A percentile compares a stretch with the other conserved stretches of the same genome.
Conservation (phyloP, 2,329 filamentous ascomycete genomes). For the Microcyclospora tardicrescens region DNA sequence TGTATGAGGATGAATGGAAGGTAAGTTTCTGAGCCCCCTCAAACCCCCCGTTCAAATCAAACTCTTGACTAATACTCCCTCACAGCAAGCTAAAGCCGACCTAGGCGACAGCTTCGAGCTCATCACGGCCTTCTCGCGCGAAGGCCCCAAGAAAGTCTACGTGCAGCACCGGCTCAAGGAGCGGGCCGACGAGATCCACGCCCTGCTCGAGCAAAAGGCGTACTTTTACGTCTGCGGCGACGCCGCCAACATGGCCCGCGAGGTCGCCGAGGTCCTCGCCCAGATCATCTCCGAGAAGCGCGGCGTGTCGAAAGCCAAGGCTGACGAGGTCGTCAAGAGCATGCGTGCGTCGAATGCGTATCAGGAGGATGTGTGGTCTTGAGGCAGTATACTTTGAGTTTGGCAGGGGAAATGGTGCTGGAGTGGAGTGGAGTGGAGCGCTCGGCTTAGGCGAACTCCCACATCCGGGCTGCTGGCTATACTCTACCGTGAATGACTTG, state of each 20-base stretch:
- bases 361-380: conserved; percentile 69
- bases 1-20: conserved; percentile 86
- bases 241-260: conserved; percentile 62
- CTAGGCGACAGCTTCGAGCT: conserved; percentile 84
- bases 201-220: conserved; percentile 71
- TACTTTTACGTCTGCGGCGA: conserved; percentile 99
- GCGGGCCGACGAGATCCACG: conserved; percentile 69
- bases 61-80: neutral
- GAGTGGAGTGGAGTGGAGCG: no score
- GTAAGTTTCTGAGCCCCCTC: no score
- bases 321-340: conserved; percentile 89
- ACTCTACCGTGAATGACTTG: no score
- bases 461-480: no score
- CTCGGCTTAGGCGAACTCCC: no score
- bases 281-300: conserved; percentile 80
- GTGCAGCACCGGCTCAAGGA: conserved; percentile 89
- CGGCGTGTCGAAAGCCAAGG: conserved; percentile 71
- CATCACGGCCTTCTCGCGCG: conserved; percentile 90
- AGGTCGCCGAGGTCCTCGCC: conserved; percentile 56
- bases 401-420: neutral
- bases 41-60: neutral
- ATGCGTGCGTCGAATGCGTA: conserved; percentile 94
- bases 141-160: conserved; percentile 78
- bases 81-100: conserved; percentile 55
- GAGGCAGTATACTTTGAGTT: no score